Conservation (phyloP, 371 early-diverging fungal genomes). For the Chytridium lagenaria region DNA sequence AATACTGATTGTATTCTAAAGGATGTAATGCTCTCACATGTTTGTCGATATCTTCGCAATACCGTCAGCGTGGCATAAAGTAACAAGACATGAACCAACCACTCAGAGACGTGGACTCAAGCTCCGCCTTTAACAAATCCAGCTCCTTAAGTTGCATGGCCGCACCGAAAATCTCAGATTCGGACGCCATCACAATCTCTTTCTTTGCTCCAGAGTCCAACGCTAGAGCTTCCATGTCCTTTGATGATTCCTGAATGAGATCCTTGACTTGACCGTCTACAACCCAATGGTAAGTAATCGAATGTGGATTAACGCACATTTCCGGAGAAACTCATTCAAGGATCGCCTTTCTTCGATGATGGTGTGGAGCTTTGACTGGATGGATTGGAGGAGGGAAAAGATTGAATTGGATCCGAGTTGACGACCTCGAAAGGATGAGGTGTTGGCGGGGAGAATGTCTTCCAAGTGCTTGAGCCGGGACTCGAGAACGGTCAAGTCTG, state of each 20-base stretch:
- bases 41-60: constrained; percentile 20
- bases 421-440: background rate
- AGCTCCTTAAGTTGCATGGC: constrained; percentile 41
- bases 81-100: constrained; percentile 20
- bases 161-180: constrained; percentile 35
- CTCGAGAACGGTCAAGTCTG: background rate
- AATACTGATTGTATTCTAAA: constrained; percentile 29
- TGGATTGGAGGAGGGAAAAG: background rate
- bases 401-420: background rate
- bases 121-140: constrained; percentile 38
- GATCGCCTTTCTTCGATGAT: constrained; percentile 23
- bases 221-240: constrained; percentile 36
- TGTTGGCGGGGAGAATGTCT: background rate
- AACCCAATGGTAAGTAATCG: background rate
- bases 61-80: background rate
- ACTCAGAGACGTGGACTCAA: constrained; percentile 39
- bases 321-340: constrained; percentile 32
- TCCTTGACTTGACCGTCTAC: constrained; percentile 39
- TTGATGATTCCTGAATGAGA: constrained; percentile 29
- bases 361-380: background rate
- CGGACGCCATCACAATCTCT: constrained; percentile 46
- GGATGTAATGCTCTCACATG: constrained; percentile 23
- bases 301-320: constrained; percentile 18
- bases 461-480: background rate
- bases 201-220: constrained; percentile 42